These are phyloP conservation scores for Acacia confusa DNA, from an alignment of 306 rosid genomes.

Conservation along the genomic window DNA sequence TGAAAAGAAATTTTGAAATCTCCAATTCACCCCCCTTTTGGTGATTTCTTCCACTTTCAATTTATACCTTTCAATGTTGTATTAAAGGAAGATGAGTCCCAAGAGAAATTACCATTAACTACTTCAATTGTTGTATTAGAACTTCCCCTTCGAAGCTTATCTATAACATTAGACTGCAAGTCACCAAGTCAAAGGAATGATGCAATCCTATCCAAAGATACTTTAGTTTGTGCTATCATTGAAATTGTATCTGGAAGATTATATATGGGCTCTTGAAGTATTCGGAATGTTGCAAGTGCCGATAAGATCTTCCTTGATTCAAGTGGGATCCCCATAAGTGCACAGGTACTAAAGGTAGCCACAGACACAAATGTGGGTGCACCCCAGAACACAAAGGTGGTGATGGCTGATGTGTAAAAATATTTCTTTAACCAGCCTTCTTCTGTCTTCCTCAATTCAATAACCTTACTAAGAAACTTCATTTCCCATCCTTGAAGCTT, in stretches of 20 bases:
- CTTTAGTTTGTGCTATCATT: conserved; percentile 52
- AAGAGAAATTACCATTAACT: conserved; percentile 51
- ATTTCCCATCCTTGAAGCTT: conserved; percentile 76
- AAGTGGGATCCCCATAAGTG: conserved; percentile 49
- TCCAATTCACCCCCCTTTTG: too few relatives aligned
- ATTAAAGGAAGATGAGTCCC: conserved; percentile 22
- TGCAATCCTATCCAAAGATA: conserved; percentile 54
- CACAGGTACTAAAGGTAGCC: conserved; percentile 51
- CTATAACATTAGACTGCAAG: conserved; percentile 40
- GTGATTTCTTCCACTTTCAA: too few relatives aligned
- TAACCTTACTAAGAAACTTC: conserved; percentile 52
- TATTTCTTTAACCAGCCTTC: conserved; percentile 46
- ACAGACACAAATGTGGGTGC: conserved; percentile 57
- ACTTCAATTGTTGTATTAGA: conserved; percentile 46
- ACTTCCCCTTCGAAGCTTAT: conserved; percentile 44
- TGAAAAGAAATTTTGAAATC: too few relatives aligned
- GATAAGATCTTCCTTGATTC: conserved; percentile 58
- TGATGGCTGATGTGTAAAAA: conserved; percentile 35
- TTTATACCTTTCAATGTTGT: background rate
- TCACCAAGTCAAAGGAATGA: conserved; percentile 52
- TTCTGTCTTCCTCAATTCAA: conserved; percentile 43
- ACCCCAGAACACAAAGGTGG: conserved; percentile 44
- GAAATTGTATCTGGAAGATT: conserved; percentile 48
- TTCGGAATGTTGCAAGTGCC: conserved; percentile 54
- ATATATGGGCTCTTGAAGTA: conserved; percentile 48